These are phyloP conservation scores for Liriodendron chinense DNA, from an alignment of 164 flowering plant genomes.

Conservation along the genomic window DNA sequence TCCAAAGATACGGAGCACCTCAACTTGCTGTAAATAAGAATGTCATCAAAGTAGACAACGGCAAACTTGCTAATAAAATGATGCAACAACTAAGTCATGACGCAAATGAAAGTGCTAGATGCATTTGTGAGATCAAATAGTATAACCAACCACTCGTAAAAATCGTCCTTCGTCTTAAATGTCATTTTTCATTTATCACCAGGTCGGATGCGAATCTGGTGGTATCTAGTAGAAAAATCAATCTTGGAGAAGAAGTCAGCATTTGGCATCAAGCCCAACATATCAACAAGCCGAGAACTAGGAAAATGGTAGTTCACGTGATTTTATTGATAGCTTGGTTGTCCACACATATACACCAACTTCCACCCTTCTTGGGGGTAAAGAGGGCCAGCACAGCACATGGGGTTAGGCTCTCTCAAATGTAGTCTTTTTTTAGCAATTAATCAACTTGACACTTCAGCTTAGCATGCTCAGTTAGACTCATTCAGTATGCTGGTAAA, in stretches of 20 bases:
- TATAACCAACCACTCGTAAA: conserved; percentile 1
- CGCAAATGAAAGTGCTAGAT: neutral
- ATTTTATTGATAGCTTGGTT: conserved; percentile 3
- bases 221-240: neutral
- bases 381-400: conserved; percentile 1
- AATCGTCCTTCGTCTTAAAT: neutral
- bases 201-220: neutral
- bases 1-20: neutral
- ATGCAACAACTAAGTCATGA: conserved; percentile 2
- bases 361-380: conserved; percentile 4
- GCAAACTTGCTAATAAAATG: conserved; percentile 6
- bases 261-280: neutral
- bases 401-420: conserved; percentile 8
- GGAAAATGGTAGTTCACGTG: neutral
- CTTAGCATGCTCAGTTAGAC: conserved; percentile 1
- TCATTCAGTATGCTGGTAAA: conserved; percentile 7
- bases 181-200: conserved; percentile 8
- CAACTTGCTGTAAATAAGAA: conserved; percentile 5
- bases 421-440: neutral
- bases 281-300: conserved; percentile 1
- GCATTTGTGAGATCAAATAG: conserved; percentile 2
- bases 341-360: conserved; percentile 1
- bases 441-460: conserved; percentile 7
- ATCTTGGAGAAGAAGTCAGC: neutral
- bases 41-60: neutral